Conservation (phyloP, 2,329 filamentous ascomycete genomes). For the Sclerotinia sclerotiorum region DNA sequence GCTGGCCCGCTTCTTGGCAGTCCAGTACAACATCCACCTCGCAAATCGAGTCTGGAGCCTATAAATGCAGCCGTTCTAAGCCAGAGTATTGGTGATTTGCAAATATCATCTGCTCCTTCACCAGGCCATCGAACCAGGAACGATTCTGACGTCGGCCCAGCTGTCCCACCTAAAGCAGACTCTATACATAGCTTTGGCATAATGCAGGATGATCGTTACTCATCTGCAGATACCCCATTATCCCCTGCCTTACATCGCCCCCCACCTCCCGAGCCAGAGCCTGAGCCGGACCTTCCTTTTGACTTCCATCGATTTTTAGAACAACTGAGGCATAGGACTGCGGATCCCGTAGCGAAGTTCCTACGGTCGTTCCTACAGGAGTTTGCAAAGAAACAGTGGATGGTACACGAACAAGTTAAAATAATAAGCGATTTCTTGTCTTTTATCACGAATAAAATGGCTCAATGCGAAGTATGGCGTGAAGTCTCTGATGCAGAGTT, state of each 20-base stretch:
- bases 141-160: slow-evolving; percentile 39
- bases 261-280: slow-evolving; percentile 70
- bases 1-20: slow-evolving; percentile 74
- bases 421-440: slow-evolving; percentile 95
- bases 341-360: slow-evolving; percentile 96
- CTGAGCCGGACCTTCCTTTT: slow-evolving; percentile 84
- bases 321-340: slow-evolving; percentile 91
- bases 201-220: slow-evolving; percentile 49
- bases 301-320: slow-evolving; percentile 98
- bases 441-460: slow-evolving; percentile 99
- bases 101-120: slow-evolving; percentile 31
- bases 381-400: slow-evolving; percentile 98
- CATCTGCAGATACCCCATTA: slow-evolving; percentile 40
- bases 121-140: slow-evolving; percentile 27
- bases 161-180: slow-evolving; percentile 46
- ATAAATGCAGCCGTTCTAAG: slow-evolving; percentile 42
- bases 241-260: slow-evolving; percentile 56
- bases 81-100: slow-evolving; percentile 38
- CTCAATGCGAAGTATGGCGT: slow-evolving; percentile 91
- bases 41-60: slow-evolving; percentile 83
- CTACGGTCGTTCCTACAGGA: slow-evolving; percentile 91
- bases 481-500: slow-evolving; percentile 96
- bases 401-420: slow-evolving; percentile 99
- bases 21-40: slow-evolving; percentile 69
- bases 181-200: slow-evolving; percentile 39